Base-by-base conservation (phyloP, 2,329 filamentous ascomycete genomes). In the Truncatella angustata region DNA sequence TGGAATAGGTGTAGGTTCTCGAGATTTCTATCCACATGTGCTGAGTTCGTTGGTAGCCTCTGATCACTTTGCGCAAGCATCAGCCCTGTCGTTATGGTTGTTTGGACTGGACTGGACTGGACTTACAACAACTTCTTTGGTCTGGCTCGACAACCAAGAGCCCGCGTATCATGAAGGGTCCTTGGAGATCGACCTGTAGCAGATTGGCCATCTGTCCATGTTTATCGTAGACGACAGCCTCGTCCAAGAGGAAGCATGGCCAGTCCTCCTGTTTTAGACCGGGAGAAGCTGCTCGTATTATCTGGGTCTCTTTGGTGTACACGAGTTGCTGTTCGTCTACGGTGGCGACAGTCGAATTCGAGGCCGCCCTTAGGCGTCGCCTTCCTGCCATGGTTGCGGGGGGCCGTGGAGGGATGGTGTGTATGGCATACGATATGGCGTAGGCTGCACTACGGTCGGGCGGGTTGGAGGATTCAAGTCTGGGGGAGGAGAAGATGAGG, bases 81-180 rank as follows among this genome's bases (percentile, higher is more conserved):
- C 16, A 11, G 20, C 4, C 16, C 30, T 30, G 5, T 21, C 9
- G 9, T 21, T n/a, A 28, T 7, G 20, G 18, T 5, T n/a, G 44
- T n/a, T 34, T 7, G 30, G 44, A 5, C 18, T 24, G 35, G 14
- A 26, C 4, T 18, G 35, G 9, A 21, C 28, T 2, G n/a, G 10
- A 65, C 75, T 54, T 56, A 79, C 75, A 57, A 36, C 49, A 64
- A 42, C 71, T 65, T 1, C 63, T 54, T 30, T 72, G 68, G 3
- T 79, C 73, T 9, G 64, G 65, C 37, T 74, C 75, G 3, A 82
- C 67, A 49, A 82, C 72, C 14, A 90, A 70, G 35, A 71, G 70
- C 12, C 87, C 88, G 12, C 79, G 77, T 11, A 90, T 73, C 5
- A 77, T 76, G 51, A 87, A 79, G 0, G 86, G 86, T 0, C 83